Conservation (phyloP, 169 alveolate genomes). For the Fabrea salina region DNA sequence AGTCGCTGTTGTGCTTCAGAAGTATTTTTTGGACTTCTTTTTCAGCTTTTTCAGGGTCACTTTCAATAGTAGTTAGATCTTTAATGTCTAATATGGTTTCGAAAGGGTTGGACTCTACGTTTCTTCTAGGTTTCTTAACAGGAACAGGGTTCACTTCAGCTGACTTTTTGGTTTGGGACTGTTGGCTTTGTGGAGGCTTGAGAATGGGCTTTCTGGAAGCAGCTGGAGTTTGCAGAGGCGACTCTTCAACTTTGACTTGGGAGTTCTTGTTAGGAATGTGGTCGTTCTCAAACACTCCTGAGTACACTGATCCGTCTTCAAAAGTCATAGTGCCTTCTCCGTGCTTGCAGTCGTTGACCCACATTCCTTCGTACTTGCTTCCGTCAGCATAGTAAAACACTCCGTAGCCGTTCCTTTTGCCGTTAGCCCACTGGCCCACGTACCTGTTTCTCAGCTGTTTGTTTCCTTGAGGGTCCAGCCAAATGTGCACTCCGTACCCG, state of each 20-base stretch:
- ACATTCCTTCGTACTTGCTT: slow-evolving; percentile 84
- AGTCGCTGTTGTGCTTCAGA: slow-evolving; percentile 57
- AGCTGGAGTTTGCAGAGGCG: background rate
- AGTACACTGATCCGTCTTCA: slow-evolving; percentile 77
- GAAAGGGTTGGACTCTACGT: slow-evolving; percentile 71
- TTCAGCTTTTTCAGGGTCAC: slow-evolving; percentile 39
- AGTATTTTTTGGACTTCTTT: slow-evolving; percentile 64
- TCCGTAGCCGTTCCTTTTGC: slow-evolving; percentile 84
- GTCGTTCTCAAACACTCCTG: slow-evolving; percentile 82
- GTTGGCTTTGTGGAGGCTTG: background rate
- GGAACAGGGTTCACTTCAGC: background rate
- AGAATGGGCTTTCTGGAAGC: background rate
- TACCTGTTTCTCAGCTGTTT: slow-evolving; percentile 84
- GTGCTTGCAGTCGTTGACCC: slow-evolving; percentile 78
- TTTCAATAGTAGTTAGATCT: slow-evolving; percentile 54
- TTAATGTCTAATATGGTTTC: slow-evolving; percentile 57
- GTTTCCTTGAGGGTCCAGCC: slow-evolving; percentile 79
- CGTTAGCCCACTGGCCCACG: slow-evolving; percentile 85
- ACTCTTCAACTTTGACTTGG: slow-evolving; percentile 46
- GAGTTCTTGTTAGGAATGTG: slow-evolving; percentile 57
- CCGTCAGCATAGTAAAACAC: slow-evolving; percentile 86
- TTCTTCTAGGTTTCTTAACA: slow-evolving; percentile 37
- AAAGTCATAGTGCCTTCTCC: slow-evolving; percentile 80
- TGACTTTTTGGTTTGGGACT: background rate
- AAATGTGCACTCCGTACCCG: slow-evolving; percentile 85